Evolutionary conservation across 2,329 filamentous ascomycete species (phyloP).

Genomic region (Thelonectria rubi): DNA sequence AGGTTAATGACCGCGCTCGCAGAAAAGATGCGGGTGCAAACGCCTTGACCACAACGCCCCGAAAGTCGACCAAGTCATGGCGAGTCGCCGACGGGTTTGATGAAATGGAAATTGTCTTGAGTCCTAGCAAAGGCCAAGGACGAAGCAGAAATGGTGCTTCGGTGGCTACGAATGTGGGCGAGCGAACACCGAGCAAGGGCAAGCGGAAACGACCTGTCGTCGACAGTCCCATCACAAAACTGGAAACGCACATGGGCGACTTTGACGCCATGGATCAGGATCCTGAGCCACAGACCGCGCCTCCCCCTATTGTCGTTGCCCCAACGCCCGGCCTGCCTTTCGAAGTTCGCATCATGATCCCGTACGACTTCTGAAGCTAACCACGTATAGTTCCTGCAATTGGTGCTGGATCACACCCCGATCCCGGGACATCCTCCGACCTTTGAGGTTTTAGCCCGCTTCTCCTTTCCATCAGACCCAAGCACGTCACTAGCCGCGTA

Average conservation of each 20-base stretch:
- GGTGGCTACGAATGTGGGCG: conserved; percentile 55
- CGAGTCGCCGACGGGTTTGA: conserved; percentile 80
- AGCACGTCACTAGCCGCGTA: conserved; percentile 70
- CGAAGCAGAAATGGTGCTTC: conserved; percentile 52
- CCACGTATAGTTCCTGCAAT: conserved; percentile 63
- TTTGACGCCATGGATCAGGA: conserved; percentile 48
- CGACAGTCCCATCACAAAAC: conserved; percentile 72
- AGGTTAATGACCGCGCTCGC: conserved; percentile 61
- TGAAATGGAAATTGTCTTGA: conserved; percentile 65
- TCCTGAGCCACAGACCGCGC: conserved; percentile 26
- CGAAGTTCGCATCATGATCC: conserved; percentile 51
- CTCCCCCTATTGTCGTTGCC: conserved; percentile 35
- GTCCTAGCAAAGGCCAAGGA: conserved; percentile 61
- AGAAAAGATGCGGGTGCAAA: conserved; percentile 52
- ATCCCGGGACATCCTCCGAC: conserved; percentile 66
- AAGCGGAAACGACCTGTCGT: conserved; percentile 75
- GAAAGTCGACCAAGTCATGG: conserved; percentile 64
- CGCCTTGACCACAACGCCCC: conserved; percentile 63
- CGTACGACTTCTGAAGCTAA: conserved; percentile 32
- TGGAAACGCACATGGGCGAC: conserved; percentile 62
- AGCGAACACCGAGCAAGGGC: conserved; percentile 70
- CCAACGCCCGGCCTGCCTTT: conserved; percentile 51
- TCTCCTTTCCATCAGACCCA: conserved; percentile 71
- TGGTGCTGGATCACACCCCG: conserved; percentile 70
- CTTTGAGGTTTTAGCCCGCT: conserved; percentile 73